These are phyloP conservation scores for Kluyveromyces dobzhanskii DNA, from an alignment of 805 yeast species.

Conservation along the genomic window DNA sequence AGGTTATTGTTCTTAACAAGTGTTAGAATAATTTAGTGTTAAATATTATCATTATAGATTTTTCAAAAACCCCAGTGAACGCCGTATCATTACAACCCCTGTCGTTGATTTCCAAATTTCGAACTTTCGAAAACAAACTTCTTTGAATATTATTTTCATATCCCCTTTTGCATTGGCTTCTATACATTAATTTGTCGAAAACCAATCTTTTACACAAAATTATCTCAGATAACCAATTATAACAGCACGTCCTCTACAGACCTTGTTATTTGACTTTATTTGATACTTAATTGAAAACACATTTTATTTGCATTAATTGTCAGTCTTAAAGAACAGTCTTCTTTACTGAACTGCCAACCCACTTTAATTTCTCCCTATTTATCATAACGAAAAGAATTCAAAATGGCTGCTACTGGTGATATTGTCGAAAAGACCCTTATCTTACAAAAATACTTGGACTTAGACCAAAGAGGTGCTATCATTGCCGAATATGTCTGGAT, in stretches of 20 bases:
- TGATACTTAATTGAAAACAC: neutral
- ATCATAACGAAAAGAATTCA: neutral
- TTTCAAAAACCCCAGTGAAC: too few species aligned
- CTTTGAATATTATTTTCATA: too few species aligned
- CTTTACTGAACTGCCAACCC: neutral
- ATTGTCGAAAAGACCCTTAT: conserved; percentile 58
- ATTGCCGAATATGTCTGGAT: conserved; percentile 98
- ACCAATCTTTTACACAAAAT: neutral
- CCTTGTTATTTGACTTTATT: too few species aligned
- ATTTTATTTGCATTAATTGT: neutral
- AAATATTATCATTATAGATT: too few species aligned
- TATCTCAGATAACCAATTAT: neutral
- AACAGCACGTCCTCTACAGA: neutral
- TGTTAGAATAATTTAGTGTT: too few species aligned
- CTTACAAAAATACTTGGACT: conserved; percentile 71
- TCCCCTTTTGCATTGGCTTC: too few species aligned
- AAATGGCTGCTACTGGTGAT: conserved; percentile 12
- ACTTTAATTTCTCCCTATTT: neutral
- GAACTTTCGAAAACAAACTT: too few species aligned
- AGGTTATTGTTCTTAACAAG: too few species aligned
- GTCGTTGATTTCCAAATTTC: too few species aligned
- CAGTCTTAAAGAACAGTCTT: neutral
- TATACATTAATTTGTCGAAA: too few species aligned
- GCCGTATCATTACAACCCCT: too few species aligned
- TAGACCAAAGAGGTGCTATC: conserved; percentile 78